Percentiles rank a stretch among this genome's conserved stretches.
Conservation (phyloP, 2,329 filamentous ascomycete species). For the Fusarium kyushuense region DNA sequence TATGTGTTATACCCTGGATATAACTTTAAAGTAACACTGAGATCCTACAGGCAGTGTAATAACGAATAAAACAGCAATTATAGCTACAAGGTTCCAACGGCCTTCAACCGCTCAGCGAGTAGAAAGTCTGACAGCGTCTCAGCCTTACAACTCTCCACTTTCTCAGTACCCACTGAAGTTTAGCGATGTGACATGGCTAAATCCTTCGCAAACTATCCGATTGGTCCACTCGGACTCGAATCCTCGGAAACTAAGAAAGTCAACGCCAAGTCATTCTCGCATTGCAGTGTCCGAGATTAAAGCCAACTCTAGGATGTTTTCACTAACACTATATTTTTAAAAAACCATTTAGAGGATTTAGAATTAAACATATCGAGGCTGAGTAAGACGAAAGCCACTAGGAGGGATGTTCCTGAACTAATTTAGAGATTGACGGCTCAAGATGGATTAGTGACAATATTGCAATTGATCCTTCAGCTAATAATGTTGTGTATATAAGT, state of each 20-base stretch:
- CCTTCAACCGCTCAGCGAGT: background rate
- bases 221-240: slow-evolving; percentile 29
- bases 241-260: background rate
- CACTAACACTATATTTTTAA: background rate
- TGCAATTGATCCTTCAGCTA: background rate
- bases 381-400: background rate
- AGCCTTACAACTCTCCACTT: slow-evolving; percentile 20
- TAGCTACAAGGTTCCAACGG: background rate
- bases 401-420: background rate
- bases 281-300: slow-evolving; percentile 33
- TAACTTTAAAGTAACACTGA: rapidly evolving
- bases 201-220: background rate
- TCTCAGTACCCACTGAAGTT: background rate
- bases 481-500: slow-evolving; percentile 34
- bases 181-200: background rate
- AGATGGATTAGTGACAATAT: background rate
- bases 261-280: slow-evolving; percentile 11
- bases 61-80: background rate
- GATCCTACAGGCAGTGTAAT: background rate
- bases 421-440: too few relatives aligned
- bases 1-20: background rate
- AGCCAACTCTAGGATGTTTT: background rate
- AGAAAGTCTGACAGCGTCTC: background rate
- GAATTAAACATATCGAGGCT: background rate
- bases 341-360: background rate